Evolutionary conservation across 306 rosid species (phyloP).

Genomic region (Lathyrus tuberosus): DNA sequence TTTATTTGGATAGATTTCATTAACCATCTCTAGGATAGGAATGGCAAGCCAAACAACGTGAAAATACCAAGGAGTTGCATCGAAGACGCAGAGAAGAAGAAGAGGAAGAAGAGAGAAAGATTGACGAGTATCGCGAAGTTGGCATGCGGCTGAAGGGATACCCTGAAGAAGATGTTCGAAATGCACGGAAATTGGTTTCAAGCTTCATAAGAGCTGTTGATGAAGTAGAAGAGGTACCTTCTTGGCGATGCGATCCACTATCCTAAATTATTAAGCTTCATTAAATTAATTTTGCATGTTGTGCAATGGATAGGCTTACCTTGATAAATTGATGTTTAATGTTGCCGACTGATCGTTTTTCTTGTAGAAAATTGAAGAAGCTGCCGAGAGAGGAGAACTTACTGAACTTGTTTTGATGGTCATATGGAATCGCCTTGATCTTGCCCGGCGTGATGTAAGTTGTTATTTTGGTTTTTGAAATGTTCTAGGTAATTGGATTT

Average conservation of each 20-base stretch:
- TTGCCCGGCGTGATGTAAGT: conserved; percentile 95
- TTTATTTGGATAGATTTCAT: conserved; percentile 45
- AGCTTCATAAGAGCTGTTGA: conserved; percentile 80
- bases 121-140: conserved; percentile 82
- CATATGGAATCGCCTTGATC: conserved; percentile 97
- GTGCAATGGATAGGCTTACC: conserved; percentile 18
- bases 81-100: conserved; percentile 64
- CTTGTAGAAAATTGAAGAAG: conserved; percentile 86
- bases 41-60: conserved; percentile 88
- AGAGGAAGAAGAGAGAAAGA: conserved; percentile 81
- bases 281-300: conserved; percentile 11
- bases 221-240: conserved; percentile 90
- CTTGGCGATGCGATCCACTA: conserved; percentile 8
- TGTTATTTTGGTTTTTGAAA: conserved; percentile 33
- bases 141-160: conserved; percentile 79
- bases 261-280: not conserved
- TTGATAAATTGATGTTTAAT: conserved; percentile 3
- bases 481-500: conserved; percentile 10
- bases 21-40: conserved; percentile 58
- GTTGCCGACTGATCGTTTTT: conserved; percentile 1
- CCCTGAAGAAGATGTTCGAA: conserved; percentile 77
- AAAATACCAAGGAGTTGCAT: conserved; percentile 72
- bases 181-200: conserved; percentile 76
- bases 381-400: conserved; percentile 93
- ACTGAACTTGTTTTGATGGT: conserved; percentile 91